Conservation (phyloP, 2,329 filamentous ascomycete species). For the Ophidiomyces ophidiicola region DNA sequence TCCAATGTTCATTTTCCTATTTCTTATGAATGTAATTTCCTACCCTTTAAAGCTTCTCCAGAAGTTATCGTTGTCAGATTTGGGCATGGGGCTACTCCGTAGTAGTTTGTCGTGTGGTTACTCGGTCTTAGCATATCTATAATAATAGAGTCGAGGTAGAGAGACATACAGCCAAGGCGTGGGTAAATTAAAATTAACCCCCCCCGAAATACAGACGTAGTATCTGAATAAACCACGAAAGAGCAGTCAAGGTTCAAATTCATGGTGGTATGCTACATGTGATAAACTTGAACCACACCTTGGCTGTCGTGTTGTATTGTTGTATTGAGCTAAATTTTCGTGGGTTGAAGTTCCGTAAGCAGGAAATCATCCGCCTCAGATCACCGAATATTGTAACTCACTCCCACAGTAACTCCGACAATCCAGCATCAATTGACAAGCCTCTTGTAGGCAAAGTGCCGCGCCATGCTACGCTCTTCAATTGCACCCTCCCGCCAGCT, state of each 20-base stretch:
- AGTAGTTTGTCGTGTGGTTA: constrained; percentile 8
- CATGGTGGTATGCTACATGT: no score
- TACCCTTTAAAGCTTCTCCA: constrained; percentile 5
- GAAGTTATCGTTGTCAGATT: constrained; percentile 9
- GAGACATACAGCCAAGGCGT: neutral
- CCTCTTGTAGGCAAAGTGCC: constrained; percentile 17
- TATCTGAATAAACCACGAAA: no score
- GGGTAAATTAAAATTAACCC: no score
- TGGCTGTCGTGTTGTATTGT: no score
- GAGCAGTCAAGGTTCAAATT: no score
- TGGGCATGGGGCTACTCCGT: constrained; percentile 7
- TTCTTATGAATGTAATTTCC: constrained; percentile 10
- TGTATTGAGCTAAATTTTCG: constrained; percentile 12
- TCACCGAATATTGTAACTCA: neutral
- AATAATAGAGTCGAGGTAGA: constrained; percentile 9
- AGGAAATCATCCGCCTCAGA: constrained; percentile 3
- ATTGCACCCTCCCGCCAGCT: constrained; percentile 37
- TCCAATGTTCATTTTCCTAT: constrained; percentile 7
- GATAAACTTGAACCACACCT: no score
- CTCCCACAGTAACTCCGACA: neutral
- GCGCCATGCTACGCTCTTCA: constrained; percentile 46
- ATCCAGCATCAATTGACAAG: constrained; percentile 3
- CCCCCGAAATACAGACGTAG: no score
- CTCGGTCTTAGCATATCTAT: constrained; percentile 4
- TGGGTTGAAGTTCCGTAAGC: neutral